Evolutionary conservation across 257 asterid genomes (phyloP).

Genomic region (Marsdenia floribunda): DNA sequence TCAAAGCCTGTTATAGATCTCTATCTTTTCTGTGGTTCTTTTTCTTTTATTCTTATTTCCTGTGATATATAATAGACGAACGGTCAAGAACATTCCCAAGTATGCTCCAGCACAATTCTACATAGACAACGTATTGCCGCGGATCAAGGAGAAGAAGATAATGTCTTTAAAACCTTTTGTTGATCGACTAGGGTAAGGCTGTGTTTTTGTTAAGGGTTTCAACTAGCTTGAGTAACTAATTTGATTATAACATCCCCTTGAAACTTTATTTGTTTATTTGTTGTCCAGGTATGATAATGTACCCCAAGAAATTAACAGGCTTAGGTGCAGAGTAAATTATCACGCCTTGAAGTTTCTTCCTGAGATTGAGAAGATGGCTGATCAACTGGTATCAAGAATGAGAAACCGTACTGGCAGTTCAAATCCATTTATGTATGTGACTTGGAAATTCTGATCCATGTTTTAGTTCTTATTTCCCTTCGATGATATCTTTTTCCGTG

Average conservation of each 20-base stretch:
- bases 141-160: slow-evolving; percentile 89
- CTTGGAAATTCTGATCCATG: slow-evolving; percentile 12
- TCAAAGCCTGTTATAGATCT: slow-evolving; percentile 4
- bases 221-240: background rate
- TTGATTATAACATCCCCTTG: background rate
- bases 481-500: slow-evolving; percentile 6
- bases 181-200: slow-evolving; percentile 91
- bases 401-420: slow-evolving; percentile 82
- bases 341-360: slow-evolving; percentile 98
- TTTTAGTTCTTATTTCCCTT: slow-evolving; percentile 11
- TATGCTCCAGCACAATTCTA: slow-evolving; percentile 98
- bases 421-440: slow-evolving; percentile 87
- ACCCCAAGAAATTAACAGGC: slow-evolving; percentile 91
- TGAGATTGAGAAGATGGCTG: slow-evolving; percentile 92
- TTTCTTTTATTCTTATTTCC: slow-evolving; percentile 21
- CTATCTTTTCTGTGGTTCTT: slow-evolving; percentile 15
- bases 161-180: slow-evolving; percentile 98
- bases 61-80: slow-evolving; percentile 56
- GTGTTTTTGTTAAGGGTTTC: slow-evolving; percentile 13
- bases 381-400: slow-evolving; percentile 92
- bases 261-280: slow-evolving; percentile 9
- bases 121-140: slow-evolving; percentile 93
- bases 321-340: slow-evolving; percentile 97
- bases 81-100: slow-evolving; percentile 96
- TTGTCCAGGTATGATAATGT: slow-evolving; percentile 84